A percentile compares a stretch with the other conserved stretches of the same genome.
phyloP scores from a whole-genome alignment of 805 yeast species.

The Wilhelminamyces savonicus region DNA sequence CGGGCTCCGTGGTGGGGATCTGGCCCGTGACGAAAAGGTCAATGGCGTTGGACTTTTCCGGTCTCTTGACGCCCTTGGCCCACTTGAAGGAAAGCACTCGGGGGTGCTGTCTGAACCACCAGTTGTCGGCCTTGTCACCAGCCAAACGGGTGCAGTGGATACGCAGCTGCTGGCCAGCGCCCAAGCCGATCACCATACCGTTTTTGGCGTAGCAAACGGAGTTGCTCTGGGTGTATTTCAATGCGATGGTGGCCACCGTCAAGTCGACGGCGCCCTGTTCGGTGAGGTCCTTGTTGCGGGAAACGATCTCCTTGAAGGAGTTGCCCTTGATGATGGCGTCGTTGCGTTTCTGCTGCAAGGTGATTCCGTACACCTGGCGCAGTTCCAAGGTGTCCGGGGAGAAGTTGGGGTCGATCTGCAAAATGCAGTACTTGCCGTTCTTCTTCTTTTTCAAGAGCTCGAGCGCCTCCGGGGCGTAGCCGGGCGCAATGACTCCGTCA shows the following conservation, averaged over 20 bases:
- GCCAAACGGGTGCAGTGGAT: conserved; percentile 99
- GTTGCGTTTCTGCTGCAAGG: conserved; percentile 93
- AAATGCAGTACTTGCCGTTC: conserved; percentile 93
- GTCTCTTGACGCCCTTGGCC: conserved; percentile 98
- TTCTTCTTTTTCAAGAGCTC: conserved; percentile 86
- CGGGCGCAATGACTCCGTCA: conserved; percentile 99
- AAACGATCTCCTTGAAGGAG: conserved; percentile 86
- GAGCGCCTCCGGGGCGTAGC: conserved; percentile 87
- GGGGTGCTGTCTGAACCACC: conserved; percentile 99
- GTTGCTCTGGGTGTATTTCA: conserved; percentile 97
- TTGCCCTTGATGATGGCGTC: conserved; percentile 92
- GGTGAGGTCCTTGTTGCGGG: conserved; percentile 77
- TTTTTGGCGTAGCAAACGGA: conserved; percentile 97
- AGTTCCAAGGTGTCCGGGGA: conserved; percentile 77
- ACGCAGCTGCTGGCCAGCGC: conserved; percentile 99
- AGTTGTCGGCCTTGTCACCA: conserved; percentile 98
- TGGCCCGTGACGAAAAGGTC: conserved; percentile 89
- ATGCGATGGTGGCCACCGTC: conserved; percentile 94
- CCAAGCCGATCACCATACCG: conserved; percentile 98
- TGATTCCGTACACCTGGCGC: conserved; percentile 94
- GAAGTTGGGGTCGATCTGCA: conserved; percentile 94
- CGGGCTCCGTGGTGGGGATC: conserved; percentile 88
- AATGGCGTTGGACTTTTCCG: conserved; percentile 97
- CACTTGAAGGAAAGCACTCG: conserved; percentile 86
- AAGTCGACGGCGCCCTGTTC: conserved; percentile 91